Percentiles rank a stretch among this genome's conserved stretches.
phyloP scores from a whole-genome alignment of 106 monocot genomes.

The Narthecium ossifragum region DNA sequence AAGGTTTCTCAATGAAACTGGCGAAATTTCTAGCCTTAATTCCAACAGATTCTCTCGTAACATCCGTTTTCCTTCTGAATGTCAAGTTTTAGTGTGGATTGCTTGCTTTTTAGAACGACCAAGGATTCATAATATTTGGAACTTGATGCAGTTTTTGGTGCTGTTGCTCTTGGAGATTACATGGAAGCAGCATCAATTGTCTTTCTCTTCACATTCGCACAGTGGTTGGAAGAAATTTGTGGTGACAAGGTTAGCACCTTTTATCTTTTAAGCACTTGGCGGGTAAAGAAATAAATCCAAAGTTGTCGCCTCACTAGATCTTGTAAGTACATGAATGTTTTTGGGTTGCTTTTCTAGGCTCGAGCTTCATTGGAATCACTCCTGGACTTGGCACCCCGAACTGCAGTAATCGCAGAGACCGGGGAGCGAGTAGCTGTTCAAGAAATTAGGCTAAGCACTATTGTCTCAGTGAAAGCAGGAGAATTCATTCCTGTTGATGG shows the following conservation, averaged over 20 bases:
- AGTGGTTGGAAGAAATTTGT: constrained; percentile 4
- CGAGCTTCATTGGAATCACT: constrained; percentile 9
- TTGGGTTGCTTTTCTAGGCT: constrained; percentile 1
- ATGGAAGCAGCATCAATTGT: constrained; percentile 6
- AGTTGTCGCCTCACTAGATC: too few species aligned
- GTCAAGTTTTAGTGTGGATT: too few species aligned
- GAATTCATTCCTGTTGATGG: constrained; percentile 9
- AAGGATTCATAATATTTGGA: too few species aligned
- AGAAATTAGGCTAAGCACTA: neutral
- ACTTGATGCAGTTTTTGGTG: constrained; percentile 5
- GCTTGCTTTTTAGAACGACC: too few species aligned
- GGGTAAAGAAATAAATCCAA: neutral
- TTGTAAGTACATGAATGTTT: neutral
- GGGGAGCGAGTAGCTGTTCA: constrained; percentile 1
- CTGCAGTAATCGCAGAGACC: constrained; percentile 10
- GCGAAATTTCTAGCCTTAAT: too few species aligned
- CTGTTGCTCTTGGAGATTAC: constrained; percentile 7
- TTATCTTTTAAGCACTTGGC: too few species aligned
- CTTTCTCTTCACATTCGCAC: constrained; percentile 10
- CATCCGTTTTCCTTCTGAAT: too few species aligned
- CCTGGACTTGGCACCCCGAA: constrained; percentile 8
- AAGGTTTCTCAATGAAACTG: too few species aligned
- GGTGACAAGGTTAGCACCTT: constrained; percentile 2
- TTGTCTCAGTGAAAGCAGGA: constrained; percentile 13
- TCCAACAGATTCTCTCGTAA: too few species aligned